Evolutionary conservation across 495 filamentous ascomycete genomes (phyloP), one percentile per base, ranked within the genome.

Genomic region (Aspergillus saccharolyticus): DNA sequence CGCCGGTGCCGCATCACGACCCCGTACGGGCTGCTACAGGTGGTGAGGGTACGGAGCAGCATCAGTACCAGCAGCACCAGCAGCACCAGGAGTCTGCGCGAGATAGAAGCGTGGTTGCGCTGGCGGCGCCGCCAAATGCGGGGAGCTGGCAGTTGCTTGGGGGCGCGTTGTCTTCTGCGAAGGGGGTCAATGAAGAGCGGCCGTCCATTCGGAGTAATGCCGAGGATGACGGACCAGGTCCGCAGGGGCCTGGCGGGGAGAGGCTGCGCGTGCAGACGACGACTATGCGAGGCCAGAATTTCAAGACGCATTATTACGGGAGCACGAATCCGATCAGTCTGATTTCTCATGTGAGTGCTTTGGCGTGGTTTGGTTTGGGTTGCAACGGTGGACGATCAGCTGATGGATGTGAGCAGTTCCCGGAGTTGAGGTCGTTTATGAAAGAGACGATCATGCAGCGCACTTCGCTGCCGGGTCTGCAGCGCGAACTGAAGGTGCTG

Each of bases 301-400:
- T 73, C 60, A 71, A 69, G 59, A 78, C 72, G 4, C 68, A 74
- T 28, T 78, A 74, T 54, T 73, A 74, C 44, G 75, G 75, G n/a
- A 63, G 72, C 4, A 78, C 69, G 51, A 70, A 74, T 58, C 55
- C 70, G 0, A 61, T 65, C 17, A 72, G 66, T 56, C 58, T 69
- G 21, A 60, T 78, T n/a, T 60, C 60, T 16, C 67, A 76, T 57
- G 74, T 78, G 70, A 49, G 63, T 22, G 2, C 8, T 33, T 8
- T 52, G 21, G 21, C 1, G 17, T n/a, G 12, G 0, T 9, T 8
- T 30, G 4, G 0, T 45, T 8, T 39, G 49, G 8, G 16, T 21
- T 22, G 52, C 17, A 2, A 14, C 21, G 12, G 18, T 22, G 5
- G 44, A 19, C 3, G 3, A 22, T 22, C 3, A 6, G 39, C 59